phyloP scores from a whole-genome alignment of 2,329 filamentous ascomycete species.

The Cladorrhinum sp. region DNA sequence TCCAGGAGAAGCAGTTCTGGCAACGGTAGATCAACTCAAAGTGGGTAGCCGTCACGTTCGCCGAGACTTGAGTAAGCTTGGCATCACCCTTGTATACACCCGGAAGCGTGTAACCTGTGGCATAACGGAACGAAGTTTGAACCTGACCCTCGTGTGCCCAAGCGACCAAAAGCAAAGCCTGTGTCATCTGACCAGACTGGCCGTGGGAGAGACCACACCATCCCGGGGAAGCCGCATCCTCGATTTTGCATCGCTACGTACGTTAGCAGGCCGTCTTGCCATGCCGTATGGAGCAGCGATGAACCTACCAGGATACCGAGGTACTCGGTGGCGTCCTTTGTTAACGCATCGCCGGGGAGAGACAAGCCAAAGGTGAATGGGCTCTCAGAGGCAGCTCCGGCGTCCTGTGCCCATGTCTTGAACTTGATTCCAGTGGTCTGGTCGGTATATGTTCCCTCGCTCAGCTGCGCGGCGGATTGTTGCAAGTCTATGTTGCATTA shows the following conservation, averaged over 20 bases:
- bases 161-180: slow-evolving; percentile 55
- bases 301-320: slow-evolving; percentile 53
- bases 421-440: slow-evolving; percentile 24
- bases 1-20: slow-evolving; percentile 53
- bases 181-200: slow-evolving; percentile 50
- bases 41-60: slow-evolving; percentile 53
- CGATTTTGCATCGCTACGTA: slow-evolving; percentile 44
- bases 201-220: slow-evolving; percentile 59
- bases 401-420: slow-evolving; percentile 23
- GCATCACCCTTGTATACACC: slow-evolving; percentile 59
- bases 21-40: slow-evolving; percentile 66
- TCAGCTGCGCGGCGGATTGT: slow-evolving; percentile 23
- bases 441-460: slow-evolving; percentile 25
- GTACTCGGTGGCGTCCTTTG: slow-evolving; percentile 51
- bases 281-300: not conserved
- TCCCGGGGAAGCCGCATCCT: slow-evolving; percentile 45
- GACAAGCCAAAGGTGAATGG: slow-evolving; percentile 48
- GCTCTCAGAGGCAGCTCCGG: slow-evolving; percentile 9
- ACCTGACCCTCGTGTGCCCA: slow-evolving; percentile 54
- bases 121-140: slow-evolving; percentile 56
- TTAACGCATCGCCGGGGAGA: slow-evolving; percentile 48
- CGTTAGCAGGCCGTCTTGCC: not conserved
- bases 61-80: slow-evolving; percentile 58
- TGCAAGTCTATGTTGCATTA: slow-evolving; percentile 21
- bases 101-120: slow-evolving; percentile 57